Percentiles rank a stretch among this genome's conserved stretches.
Conservation (phyloP, 768 basidiomycete species). For the Gymnopilus junonius region DNA sequence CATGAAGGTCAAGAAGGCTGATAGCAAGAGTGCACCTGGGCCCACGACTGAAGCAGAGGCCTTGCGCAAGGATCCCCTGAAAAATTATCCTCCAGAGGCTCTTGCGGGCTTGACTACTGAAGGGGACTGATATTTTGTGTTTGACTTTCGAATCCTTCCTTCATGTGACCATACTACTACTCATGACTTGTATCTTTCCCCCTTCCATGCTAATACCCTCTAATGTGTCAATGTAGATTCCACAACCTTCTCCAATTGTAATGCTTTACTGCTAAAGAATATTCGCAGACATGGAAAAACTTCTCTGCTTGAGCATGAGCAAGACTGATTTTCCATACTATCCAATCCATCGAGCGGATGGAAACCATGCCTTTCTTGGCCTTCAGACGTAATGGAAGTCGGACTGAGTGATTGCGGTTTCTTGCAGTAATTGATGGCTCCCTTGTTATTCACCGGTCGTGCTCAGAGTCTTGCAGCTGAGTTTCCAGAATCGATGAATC, state of each 20-base stretch:
- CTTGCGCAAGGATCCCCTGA: conserved; percentile 76
- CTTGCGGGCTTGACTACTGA: conserved; percentile 8
- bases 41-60: conserved; percentile 75
- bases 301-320: background rate
- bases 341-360: background rate
- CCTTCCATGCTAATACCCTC: conserved; percentile 19
- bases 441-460: background rate
- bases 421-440: conserved; percentile 1
- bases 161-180: background rate
- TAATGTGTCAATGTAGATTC: conserved; percentile 23
- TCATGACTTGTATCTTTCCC: conserved; percentile 2
- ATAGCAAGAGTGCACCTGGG: conserved; percentile 40
- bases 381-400: conserved; percentile 21
- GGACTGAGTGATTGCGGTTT: background rate
- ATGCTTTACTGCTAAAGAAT: conserved; percentile 9
- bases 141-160: background rate
- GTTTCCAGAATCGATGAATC: background rate
- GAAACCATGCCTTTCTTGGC: conserved; percentile 3
- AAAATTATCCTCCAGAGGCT: conserved; percentile 56
- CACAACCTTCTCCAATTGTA: conserved; percentile 16
- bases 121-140: background rate
- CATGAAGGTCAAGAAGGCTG: conserved; percentile 66
- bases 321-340: background rate
- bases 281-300: conserved; percentile 4
- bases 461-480: background rate